Evolutionary conservation across 768 basidiomycete genomes (phyloP).

Genomic region (Antrodiella citrinella): DNA sequence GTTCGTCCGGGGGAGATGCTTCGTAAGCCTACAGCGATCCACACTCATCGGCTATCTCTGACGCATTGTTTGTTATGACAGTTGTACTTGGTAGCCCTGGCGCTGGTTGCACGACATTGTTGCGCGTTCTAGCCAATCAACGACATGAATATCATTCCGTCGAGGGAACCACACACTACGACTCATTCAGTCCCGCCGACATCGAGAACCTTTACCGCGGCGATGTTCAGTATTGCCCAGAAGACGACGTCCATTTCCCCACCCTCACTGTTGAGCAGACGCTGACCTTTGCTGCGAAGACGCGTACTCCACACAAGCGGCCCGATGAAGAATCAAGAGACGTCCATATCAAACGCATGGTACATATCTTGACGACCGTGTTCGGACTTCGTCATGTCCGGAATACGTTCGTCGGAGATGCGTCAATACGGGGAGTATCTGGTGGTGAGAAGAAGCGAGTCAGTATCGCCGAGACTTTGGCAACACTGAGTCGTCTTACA

Average conservation of each 20-base stretch:
- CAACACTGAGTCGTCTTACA: constrained; percentile 50
- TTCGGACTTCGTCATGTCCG: constrained; percentile 71
- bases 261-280: constrained; percentile 77
- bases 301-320: constrained; percentile 56
- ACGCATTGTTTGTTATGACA: no score
- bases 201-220: constrained; percentile 63
- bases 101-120: constrained; percentile 77
- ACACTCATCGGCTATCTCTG: no score
- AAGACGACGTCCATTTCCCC: constrained; percentile 83
- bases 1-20: constrained; percentile 62
- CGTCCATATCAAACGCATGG: constrained; percentile 32
- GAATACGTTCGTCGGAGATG: constrained; percentile 73
- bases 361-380: constrained; percentile 51
- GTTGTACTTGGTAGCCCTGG: constrained; percentile 84
- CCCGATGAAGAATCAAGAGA: constrained; percentile 34
- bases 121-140: constrained; percentile 76
- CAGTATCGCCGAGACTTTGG: constrained; percentile 66
- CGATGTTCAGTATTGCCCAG: constrained; percentile 74
- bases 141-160: constrained; percentile 60
- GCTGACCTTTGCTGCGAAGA: constrained; percentile 58
- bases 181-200: constrained; percentile 60
- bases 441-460: constrained; percentile 78
- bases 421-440: constrained; percentile 65
- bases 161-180: constrained; percentile 67
- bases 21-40: constrained; percentile 33